Base-by-base conservation (phyloP, 495 filamentous ascomycete genomes). In the Cenococcum geophilum region DNA sequence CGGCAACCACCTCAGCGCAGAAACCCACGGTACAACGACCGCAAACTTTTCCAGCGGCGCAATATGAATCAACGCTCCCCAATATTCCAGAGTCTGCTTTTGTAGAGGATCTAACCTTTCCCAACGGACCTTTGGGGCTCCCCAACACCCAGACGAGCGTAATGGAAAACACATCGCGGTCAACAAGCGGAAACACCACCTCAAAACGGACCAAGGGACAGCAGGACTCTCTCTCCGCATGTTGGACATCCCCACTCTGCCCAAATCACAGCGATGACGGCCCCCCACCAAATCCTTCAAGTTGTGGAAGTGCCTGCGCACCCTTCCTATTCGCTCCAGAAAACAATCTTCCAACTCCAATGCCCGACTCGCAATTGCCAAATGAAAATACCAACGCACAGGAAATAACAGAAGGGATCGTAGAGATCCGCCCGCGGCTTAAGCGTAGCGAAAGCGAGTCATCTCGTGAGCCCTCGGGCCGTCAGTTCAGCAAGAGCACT, bases 191-290 rank as follows among this genome's bases (percentile, higher is more conserved):
- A 52, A 32, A 52, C 34, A 69, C 63, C 5, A 63, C 60, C n/a
- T 10, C 22, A 3, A 69, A 69, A 55, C 59, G 66, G 6, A 61
- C 9, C 25, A 69, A 61, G 49, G 52, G 12, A 16, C 50, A 65
- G 52, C 40, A 62, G 21, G 68, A 70, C 51, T 56, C 58, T 37
- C 22, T 66, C 1, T 68, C 68, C 6, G 65, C 68, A 9, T 70
- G 68, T 53, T 70, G 68, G 68, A 70, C 68, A 5, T 70, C 68
- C 6, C 68, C 68, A 18, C 55, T 70, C 16, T 70, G 68, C 57
- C 68, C 68, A 1, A 70, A 70, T 32, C 66, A 68, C 40, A 57
- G 55, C 54, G 57, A 68, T 42, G 59, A 64, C 21, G 68, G 66
- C n/a, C 54, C 62, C 5, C 60, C 62, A 14, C 68, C 68, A 2